Evolutionary conservation across 768 basidiomycete species (phyloP).

Genomic region (Phaeolepiota aurea): DNA sequence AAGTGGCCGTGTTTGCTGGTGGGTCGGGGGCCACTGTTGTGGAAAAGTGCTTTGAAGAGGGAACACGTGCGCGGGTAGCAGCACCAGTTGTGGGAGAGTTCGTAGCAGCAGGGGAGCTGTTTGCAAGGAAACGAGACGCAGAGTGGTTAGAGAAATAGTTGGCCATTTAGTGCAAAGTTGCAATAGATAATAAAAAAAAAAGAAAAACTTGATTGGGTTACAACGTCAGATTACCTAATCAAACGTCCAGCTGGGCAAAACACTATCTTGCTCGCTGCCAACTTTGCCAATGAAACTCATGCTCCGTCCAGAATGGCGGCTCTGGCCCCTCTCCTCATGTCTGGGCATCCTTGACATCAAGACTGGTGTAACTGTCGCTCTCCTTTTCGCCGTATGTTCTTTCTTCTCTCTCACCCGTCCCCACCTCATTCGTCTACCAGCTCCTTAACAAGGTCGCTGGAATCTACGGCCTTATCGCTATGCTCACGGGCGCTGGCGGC

Average conservation of each 20-base stretch:
- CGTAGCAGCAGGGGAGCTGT: slow-evolving; percentile 23
- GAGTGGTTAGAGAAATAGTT: slow-evolving; percentile 84
- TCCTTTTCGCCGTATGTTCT: slow-evolving; percentile 77
- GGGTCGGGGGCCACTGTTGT: slow-evolving; percentile 32
- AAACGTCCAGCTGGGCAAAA: too few species aligned
- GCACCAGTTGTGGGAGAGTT: slow-evolving; percentile 14
- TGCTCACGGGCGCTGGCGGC: slow-evolving; percentile 86
- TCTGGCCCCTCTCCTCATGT: slow-evolving; percentile 78
- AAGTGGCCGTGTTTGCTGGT: slow-evolving; percentile 18
- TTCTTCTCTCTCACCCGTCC: slow-evolving; percentile 2
- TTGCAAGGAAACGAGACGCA: slow-evolving; percentile 61
- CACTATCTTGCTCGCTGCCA: too few species aligned
- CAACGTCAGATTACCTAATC: too few species aligned
- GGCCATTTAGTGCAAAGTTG: slow-evolving; percentile 32
- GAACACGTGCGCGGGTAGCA: slow-evolving; percentile 34
- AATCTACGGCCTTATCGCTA: slow-evolving; percentile 90
- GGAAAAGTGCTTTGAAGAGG: slow-evolving; percentile 69
- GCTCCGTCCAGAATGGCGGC: slow-evolving; percentile 76
- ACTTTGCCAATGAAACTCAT: slow-evolving; percentile 73
- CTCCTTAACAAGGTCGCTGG: slow-evolving; percentile 97
- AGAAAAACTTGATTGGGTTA: too few species aligned
- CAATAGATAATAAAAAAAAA: not conserved
- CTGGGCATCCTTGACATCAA: slow-evolving; percentile 88
- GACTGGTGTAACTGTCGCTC: slow-evolving; percentile 80
- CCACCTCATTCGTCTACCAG: slow-evolving; percentile 26